Percentiles rank a stretch among this genome's conserved stretches.
Conservation (phyloP, 768 basidiomycete species). For the Leccinum pellstonianum region DNA sequence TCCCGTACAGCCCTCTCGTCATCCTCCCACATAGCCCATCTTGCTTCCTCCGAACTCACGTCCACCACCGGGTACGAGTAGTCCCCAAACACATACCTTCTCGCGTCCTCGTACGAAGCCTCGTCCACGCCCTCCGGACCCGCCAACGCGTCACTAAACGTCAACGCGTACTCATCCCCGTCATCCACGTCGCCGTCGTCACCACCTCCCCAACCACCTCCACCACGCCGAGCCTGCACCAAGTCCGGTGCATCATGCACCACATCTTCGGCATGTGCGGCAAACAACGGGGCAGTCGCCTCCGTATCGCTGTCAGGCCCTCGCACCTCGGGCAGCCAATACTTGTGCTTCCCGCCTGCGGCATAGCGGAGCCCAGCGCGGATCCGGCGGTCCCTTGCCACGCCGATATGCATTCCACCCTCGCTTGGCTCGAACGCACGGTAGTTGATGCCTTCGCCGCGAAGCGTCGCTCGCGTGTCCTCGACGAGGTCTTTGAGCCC, state of each 20-base stretch:
- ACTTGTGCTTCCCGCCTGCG: conserved; percentile 87
- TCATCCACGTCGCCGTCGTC: conserved; percentile 36
- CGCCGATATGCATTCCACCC: conserved; percentile 88
- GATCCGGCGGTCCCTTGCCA: conserved; percentile 82
- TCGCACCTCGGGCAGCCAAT: conserved; percentile 82
- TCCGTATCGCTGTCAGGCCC: conserved; percentile 44
- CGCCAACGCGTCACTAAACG: conserved; percentile 27
- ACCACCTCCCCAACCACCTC: neutral
- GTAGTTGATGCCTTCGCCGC: conserved; percentile 92
- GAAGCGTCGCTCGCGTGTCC: conserved; percentile 78
- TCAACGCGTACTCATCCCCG: conserved; percentile 33
- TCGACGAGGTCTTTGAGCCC: conserved; percentile 84
- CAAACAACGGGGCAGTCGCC: conserved; percentile 73
- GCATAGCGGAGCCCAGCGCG: conserved; percentile 90
- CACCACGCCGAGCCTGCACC: conserved; percentile 34
- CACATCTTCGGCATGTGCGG: conserved; percentile 57
- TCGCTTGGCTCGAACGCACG: conserved; percentile 96
- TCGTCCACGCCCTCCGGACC: conserved; percentile 72
- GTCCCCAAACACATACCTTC: conserved; percentile 83
- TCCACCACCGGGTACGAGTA: conserved; percentile 90
- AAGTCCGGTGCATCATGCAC: conserved; percentile 62
- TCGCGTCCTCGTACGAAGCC: conserved; percentile 70
- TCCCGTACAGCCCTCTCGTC: conserved; percentile 33
- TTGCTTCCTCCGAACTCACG: conserved; percentile 59
- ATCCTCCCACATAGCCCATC: conserved; percentile 29